Base-by-base conservation (phyloP, 768 basidiomycete genomes). In the Lanmaoa pseudosensibilis region DNA sequence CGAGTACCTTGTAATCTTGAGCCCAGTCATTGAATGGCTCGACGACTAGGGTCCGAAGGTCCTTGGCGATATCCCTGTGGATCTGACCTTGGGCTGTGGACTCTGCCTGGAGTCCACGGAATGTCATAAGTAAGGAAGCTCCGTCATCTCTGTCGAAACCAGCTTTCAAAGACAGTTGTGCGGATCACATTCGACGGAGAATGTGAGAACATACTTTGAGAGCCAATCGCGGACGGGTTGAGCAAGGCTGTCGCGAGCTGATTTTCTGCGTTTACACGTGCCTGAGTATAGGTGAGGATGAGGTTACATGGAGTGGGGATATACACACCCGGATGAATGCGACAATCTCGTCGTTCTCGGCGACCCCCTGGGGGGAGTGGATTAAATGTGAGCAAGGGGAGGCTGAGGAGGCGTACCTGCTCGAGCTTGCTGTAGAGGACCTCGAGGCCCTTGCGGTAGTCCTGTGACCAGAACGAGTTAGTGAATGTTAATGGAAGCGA, bases 391-490 rank as follows among this genome's bases (percentile, higher is more conserved):
- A n/a, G 30, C 34, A n/a, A 12, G 43, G 19, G 9, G 32, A 50
- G 32, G 59, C 18, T 37, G 47, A 34, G 34, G 9, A 43, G 15
- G 64, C 77, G 47, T 58, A 87, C 92, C 80, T 91, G 88, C 63
- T 92, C 87, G 25, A 94, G 83, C 72, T 90, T 87, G 43, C 67
- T 72, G 68, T 84, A 92, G 33, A 94, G 73, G 23, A 89, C 82
- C 59, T 96, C 85, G 30, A 97, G 80, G 34, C 94, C 94, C 56
- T 76, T 83, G 44, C 91, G 80, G 69, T 92, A 94, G 76, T 94
- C 92, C 70, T 92, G 88, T 16, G 93, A 83, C 94, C 94, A 97
- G 77, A 97, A 97, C 32, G 93, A 94, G 72, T 96, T 95, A 54
- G 80, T 84, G 70, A 97, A 97, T 16, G 83, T 82, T 56, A 92